Conservation (phyloP, 208 protist species). For the Acanthamoeba royreba region DNA sequence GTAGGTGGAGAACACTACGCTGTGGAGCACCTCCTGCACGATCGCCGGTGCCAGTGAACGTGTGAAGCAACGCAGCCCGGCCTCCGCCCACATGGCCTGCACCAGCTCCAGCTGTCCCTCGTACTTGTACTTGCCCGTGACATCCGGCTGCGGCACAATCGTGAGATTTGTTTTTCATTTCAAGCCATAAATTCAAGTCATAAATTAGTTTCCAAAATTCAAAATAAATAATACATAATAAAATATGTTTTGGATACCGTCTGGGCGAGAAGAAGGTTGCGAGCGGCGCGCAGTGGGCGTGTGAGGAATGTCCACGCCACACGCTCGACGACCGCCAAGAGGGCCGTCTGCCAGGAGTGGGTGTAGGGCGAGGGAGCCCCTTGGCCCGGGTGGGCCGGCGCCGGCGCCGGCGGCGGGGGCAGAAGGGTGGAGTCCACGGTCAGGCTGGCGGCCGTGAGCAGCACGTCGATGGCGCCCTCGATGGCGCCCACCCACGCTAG, state of each 20-base stretch:
- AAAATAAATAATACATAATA: neutral
- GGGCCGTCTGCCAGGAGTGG: neutral
- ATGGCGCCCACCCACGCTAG: neutral
- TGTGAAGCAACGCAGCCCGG: neutral
- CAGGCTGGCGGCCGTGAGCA: neutral
- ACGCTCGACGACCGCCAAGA: neutral
- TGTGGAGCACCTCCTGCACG: neutral
- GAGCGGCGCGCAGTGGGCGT: neutral
- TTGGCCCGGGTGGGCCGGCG: neutral
- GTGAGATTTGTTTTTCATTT: too few species aligned
- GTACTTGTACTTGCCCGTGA: neutral
- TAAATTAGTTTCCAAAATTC: neutral
- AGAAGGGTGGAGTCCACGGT: neutral
- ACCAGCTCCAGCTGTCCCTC: neutral
- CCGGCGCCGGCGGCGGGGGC: neutral
- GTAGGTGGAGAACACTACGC: neutral
- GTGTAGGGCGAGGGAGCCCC: neutral
- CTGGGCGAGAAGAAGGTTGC: neutral
- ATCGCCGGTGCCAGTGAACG: neutral
- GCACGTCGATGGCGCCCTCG: neutral
- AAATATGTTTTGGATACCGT: neutral
- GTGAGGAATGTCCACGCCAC: neutral
- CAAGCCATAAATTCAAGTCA: neutral
- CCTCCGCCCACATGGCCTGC: neutral
- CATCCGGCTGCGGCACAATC: neutral